Base-by-base conservation (phyloP, 1,139 yeast genomes). In the Hyphopichia wangnamkhiaoensis region DNA sequence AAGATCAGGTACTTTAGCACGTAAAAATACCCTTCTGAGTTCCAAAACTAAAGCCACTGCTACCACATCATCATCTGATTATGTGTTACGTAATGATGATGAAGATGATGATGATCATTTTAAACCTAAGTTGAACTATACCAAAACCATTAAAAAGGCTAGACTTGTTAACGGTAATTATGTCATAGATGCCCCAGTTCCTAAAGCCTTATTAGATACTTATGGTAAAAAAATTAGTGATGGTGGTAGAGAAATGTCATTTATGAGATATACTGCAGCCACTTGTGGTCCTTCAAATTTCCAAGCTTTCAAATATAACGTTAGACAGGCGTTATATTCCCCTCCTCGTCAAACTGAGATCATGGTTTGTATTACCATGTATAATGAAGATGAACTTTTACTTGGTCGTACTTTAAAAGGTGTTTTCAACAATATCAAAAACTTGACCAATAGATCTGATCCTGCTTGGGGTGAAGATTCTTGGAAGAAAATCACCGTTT, bases 201-300 rank as follows among this genome's bases (percentile, higher is more conserved):
- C 90, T 2, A 67, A 73, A 38, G 70, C 80, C 30, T 69, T 85
- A 33, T 63, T 82, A 31, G 72, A 70, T 38, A 80, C 80, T 37
- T 80, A 79, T 53, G 67, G 76, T 44, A 65, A 72, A 54, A 68
- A 53, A 56, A 65, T 76, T 45, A 67, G 72, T 10, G 74, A 74
- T 31, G 59, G 65, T 32, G 69, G 71, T 16, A 70, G 89, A 41
- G 95, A 86, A 61, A 84, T 85, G 70, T 67, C 84, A 7, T 82
- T 80, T 47, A 79, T 86, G 85, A 69, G 95, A 47, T 86, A 86
- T 62, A 81, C 88, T 24, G 95, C 91, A 0, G 87, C 84, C 34
- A 86, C 95, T 1, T 82, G 90, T 56, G 89, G 88, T 38, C 93
- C 95, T 0, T 71, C 79, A 6, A 79, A 81, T 43, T 86, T 81